A percentile compares a stretch with the other conserved stretches of the same genome.
Evolutionary conservation across 1,139 yeast genomes (phyloP).

Genomic region (Yarrowia galli): DNA sequence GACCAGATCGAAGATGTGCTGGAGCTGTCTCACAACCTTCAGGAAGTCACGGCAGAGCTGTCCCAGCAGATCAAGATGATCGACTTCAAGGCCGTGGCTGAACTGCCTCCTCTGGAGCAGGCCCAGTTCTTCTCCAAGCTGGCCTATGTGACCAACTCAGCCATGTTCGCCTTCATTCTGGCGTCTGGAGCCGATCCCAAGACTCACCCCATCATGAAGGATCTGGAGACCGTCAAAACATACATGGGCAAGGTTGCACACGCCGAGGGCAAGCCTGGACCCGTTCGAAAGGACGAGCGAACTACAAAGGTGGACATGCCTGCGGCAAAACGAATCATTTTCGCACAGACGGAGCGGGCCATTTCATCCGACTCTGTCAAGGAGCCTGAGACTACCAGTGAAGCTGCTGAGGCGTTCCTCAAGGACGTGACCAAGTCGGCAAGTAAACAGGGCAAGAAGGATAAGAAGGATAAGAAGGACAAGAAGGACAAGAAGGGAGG

Average conservation of each 20-base stretch:
- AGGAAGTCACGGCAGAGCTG: constrained; percentile 19
- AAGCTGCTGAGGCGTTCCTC: constrained; percentile 28
- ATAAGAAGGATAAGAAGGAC: constrained; percentile 26
- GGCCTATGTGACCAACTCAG: constrained; percentile 25
- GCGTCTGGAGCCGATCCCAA: constrained; percentile 34
- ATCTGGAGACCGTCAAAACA: constrained; percentile 30
- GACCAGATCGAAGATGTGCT: constrained; percentile 33
- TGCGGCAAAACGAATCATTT: constrained; percentile 27
- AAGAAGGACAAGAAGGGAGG: constrained; percentile 10
- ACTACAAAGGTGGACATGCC: constrained; percentile 27
- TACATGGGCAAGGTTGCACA: constrained; percentile 34
- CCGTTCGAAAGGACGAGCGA: constrained; percentile 26
- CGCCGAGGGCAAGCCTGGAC: constrained; percentile 34
- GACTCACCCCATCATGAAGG: constrained; percentile 34
- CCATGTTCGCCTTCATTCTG: constrained; percentile 31
- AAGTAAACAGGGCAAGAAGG: constrained; percentile 23
- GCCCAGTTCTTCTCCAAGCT: constrained; percentile 35
- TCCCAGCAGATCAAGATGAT: constrained; percentile 22
- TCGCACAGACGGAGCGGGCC: constrained; percentile 25
- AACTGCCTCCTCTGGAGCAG: constrained; percentile 24
- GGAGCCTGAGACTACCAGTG: constrained; percentile 17
- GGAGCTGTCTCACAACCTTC: constrained; percentile 18
- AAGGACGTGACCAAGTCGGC: constrained; percentile 29
- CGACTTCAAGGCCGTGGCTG: constrained; percentile 19
- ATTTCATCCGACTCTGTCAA: constrained; percentile 12